Conservation (phyloP, 495 filamentous ascomycete genomes). For the Chaetomium fimeti region DNA sequence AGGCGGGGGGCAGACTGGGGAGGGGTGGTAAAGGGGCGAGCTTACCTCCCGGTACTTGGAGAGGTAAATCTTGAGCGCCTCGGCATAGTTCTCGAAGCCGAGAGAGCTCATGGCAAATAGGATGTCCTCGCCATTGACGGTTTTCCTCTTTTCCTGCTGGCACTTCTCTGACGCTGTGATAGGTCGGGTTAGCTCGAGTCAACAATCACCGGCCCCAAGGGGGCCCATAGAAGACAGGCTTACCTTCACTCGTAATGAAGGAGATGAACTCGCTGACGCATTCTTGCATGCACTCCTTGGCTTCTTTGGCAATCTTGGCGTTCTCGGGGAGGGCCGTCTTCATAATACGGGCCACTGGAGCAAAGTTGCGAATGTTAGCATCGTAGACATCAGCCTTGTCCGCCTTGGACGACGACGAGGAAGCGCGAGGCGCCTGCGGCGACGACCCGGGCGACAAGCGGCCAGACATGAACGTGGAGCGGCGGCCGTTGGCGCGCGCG, state of each 20-base stretch:
- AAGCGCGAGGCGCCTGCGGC: slow-evolving; percentile 44
- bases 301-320: slow-evolving; percentile 98
- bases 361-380: slow-evolving; percentile 88
- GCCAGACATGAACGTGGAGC: slow-evolving; percentile 50
- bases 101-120: slow-evolving; percentile 98
- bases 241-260: slow-evolving; percentile 98
- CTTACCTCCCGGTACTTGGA: slow-evolving; percentile 97
- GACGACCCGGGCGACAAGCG: slow-evolving; percentile 50
- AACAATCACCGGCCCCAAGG: slow-evolving; percentile 27
- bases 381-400: slow-evolving; percentile 57
- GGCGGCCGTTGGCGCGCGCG: slow-evolving; percentile 34
- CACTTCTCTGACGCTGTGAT: slow-evolving; percentile 92
- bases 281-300: slow-evolving; percentile 99
- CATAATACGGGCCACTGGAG: slow-evolving; percentile 98
- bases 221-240: slow-evolving; percentile 16
- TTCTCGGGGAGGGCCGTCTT: slow-evolving; percentile 95
- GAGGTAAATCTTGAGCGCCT: slow-evolving; percentile 96
- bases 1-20: slow-evolving; percentile 17
- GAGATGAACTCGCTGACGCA: slow-evolving; percentile 99
- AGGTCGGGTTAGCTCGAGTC: slow-evolving; percentile 31
- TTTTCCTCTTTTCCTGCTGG: slow-evolving; percentile 98
- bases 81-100: slow-evolving; percentile 97
- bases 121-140: slow-evolving; percentile 98
- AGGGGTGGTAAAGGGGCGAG: slow-evolving; percentile 29
- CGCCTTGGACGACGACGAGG: slow-evolving; percentile 40